Evolutionary conservation across 257 asterid genomes (phyloP).

Genomic region (Euphrasia confusa): DNA sequence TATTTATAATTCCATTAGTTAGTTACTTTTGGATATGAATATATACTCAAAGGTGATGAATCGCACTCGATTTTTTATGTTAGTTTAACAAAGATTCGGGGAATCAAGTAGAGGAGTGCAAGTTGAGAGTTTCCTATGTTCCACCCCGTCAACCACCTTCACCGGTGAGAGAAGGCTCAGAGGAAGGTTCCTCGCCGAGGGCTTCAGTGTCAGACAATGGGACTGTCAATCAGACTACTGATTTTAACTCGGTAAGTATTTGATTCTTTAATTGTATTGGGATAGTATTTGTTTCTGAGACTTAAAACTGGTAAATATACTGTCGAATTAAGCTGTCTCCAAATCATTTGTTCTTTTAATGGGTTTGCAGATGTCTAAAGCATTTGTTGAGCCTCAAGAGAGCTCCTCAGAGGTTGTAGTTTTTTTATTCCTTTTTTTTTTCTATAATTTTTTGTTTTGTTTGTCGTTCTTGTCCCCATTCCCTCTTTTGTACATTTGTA

Average conservation of each 20-base stretch:
- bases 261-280: neutral
- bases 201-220: constrained; percentile 50
- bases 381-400: constrained; percentile 33
- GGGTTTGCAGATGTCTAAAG: constrained; percentile 39
- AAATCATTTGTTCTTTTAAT: constrained; percentile 9
- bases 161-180: constrained; percentile 74
- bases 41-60: constrained; percentile 6
- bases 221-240: constrained; percentile 39
- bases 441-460: neutral
- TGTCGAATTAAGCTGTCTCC: constrained; percentile 1
- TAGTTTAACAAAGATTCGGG: constrained; percentile 63
- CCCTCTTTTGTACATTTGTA: neutral
- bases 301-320: constrained; percentile 3
- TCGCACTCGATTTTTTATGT: neutral
- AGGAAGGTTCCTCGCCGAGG: constrained; percentile 66
- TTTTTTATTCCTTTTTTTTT: neutral
- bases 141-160: constrained; percentile 72
- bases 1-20: constrained; percentile 12
- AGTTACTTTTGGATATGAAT: constrained; percentile 7
- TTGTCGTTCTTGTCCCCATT: constrained; percentile 4
- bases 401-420: constrained; percentile 37
- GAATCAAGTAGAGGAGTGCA: constrained; percentile 63
- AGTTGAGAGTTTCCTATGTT: constrained; percentile 62
- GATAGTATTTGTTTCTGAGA: constrained; percentile 10
- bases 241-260: constrained; percentile 29